phyloP scores from a whole-genome alignment of 768 basidiomycete genomes.

The Boletellus ananiceps region DNA sequence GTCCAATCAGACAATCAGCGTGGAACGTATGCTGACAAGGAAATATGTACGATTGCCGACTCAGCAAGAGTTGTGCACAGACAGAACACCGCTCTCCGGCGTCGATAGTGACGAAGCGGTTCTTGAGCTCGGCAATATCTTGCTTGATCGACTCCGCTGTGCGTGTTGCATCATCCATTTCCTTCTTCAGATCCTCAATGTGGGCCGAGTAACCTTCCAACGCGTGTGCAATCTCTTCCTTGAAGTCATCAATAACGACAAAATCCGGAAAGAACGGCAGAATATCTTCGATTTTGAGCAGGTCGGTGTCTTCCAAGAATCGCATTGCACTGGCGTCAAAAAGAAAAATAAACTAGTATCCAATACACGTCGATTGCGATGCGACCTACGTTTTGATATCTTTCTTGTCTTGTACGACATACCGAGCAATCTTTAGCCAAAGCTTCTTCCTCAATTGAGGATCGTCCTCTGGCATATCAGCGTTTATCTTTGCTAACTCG shows the following conservation, averaged over 20 bases:
- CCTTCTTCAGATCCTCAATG: constrained; percentile 82
- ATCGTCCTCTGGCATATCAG: constrained; percentile 93
- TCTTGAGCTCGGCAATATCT: constrained; percentile 80
- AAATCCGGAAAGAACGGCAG: constrained; percentile 99
- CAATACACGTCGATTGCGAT: constrained; percentile 14
- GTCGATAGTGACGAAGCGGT: constrained; percentile 90
- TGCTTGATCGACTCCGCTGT: constrained; percentile 91
- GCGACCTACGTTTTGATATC: constrained; percentile 91
- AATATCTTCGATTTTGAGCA: constrained; percentile 98
- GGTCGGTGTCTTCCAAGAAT: constrained; percentile 89
- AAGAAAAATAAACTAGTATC: neutral
- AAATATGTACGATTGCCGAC: constrained; percentile 96
- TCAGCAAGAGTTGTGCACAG: constrained; percentile 72
- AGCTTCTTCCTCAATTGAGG: constrained; percentile 82
- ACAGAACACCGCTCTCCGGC: constrained; percentile 80
- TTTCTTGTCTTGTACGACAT: constrained; percentile 96
- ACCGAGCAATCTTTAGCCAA: constrained; percentile 98
- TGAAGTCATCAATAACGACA: constrained; percentile 98
- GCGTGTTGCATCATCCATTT: constrained; percentile 94
- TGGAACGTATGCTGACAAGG: constrained; percentile 98
- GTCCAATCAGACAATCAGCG: constrained; percentile 90
- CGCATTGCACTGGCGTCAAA: constrained; percentile 75
- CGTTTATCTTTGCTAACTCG: constrained; percentile 91
- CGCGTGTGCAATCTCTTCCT: constrained; percentile 95
- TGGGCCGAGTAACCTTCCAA: constrained; percentile 91